Percentiles rank a stretch among this genome's conserved stretches.
These are phyloP conservation scores for Rubroboletus pulcherrimus DNA, from an alignment of 768 basidiomycete species.

Conservation along the genomic window DNA sequence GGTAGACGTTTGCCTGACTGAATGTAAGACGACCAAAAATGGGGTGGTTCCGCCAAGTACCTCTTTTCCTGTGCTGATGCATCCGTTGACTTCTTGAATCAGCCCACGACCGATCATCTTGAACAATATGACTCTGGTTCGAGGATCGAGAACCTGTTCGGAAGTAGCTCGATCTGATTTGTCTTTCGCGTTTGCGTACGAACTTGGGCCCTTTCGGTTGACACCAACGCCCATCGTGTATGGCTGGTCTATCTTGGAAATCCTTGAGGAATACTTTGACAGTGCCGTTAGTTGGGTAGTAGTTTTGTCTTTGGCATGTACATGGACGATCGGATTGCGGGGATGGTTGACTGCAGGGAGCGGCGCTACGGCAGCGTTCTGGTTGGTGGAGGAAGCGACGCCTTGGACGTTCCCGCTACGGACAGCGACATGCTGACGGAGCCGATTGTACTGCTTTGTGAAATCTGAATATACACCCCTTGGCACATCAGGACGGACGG, in stretches of 20 bases:
- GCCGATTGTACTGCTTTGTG: conserved; percentile 96
- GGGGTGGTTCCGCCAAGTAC: conserved; percentile 36
- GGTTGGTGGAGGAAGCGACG: conserved; percentile 48
- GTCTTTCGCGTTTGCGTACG: conserved; percentile 87
- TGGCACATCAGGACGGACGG: not conserved
- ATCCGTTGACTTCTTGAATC: conserved; percentile 89
- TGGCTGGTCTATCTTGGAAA: conserved; percentile 72
- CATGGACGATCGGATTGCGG: conserved; percentile 28
- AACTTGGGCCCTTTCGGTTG: conserved; percentile 89
- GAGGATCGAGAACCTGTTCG: conserved; percentile 94
- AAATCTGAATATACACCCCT: conserved; percentile 60
- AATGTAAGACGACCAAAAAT: conserved; percentile 2
- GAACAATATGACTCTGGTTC: conserved; percentile 91
- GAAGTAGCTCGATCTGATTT: conserved; percentile 95
- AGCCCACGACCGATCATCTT: conserved; percentile 93
- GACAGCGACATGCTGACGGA: conserved; percentile 87
- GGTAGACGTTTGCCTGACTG: conserved; percentile 91
- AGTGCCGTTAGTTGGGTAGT: conserved; percentile 71
- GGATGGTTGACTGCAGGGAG: conserved; percentile 75
- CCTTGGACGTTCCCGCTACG: conserved; percentile 69
- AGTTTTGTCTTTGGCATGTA: conserved; percentile 52
- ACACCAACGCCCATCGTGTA: conserved; percentile 69
- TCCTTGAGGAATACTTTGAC: conserved; percentile 70
- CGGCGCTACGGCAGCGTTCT: conserved; percentile 49
- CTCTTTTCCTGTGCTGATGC: conserved; percentile 98